Base-by-base conservation (phyloP, 2,329 filamentous ascomycete species). In the Zymoseptoria tritici region DNA sequence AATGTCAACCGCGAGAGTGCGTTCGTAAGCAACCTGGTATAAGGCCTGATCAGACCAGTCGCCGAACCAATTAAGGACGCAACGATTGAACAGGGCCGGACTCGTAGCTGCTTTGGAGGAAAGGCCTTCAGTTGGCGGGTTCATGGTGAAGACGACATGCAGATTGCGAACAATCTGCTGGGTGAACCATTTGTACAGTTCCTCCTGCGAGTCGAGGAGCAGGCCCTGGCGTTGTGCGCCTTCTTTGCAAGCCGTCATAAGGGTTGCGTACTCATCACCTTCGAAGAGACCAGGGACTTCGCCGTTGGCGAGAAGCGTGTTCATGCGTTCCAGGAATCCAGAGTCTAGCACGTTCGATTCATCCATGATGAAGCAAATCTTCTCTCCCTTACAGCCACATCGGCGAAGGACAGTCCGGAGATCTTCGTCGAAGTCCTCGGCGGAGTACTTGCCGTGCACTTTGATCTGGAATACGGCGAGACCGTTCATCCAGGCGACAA, bases 351-450 rank as follows among this genome's bases (percentile, higher is more conserved):
- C 94, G 70, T 99, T 99, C 9, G 93, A 89, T 78, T 99, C 94
- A 73, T 99, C 94, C 92, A 99, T 97, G 79, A 99, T 97, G 80
- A 99, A 99, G 78, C 95, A 99, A 54, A 99, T 96, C 81, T 97
- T 97, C 74, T 99, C 94, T 42, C 94, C 94, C 80, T 97, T 97
- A 80, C 93, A 97, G 64, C 94, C 94, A 68, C 91, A 95, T 59
- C 94, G 85, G 52, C 94, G 88, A 49, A 99, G 84, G 8, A 99
- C 94, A 72, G 92, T 93, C 65, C 95, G 85, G 42, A 99, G 80
- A 74, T 99, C 94, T 60, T 99, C 95, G 72, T 99, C 94, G 72
- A 99, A 99, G 77, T 99, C 94, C 73, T 97, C 94, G 1, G 90
- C 90, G 16, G 94, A 97, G 77, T 99, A 99, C 73, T 93, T 97